Conservation (phyloP, 2,329 filamentous ascomycete genomes). For the Diatrype stigma region DNA sequence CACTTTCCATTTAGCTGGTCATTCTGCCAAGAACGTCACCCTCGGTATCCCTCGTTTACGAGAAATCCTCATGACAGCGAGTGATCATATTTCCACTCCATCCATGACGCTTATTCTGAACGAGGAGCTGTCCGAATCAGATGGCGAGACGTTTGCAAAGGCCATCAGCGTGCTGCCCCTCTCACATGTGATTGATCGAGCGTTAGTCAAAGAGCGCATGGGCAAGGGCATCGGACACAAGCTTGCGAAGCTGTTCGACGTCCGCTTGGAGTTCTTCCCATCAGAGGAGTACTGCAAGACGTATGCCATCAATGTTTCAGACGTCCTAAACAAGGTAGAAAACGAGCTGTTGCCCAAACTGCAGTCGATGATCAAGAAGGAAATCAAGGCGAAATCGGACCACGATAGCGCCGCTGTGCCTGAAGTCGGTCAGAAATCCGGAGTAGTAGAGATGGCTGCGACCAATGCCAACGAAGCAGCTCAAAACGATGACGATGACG, state of each 20-base stretch:
- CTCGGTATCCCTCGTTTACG: slow-evolving; percentile 94
- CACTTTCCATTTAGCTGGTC: slow-evolving; percentile 98
- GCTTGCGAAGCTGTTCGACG: slow-evolving; percentile 79
- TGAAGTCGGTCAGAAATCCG: slow-evolving; percentile 58
- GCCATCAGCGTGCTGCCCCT: slow-evolving; percentile 83
- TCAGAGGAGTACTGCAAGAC: slow-evolving; percentile 76
- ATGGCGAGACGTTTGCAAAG: slow-evolving; percentile 81
- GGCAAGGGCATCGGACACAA: slow-evolving; percentile 64
- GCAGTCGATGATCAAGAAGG: slow-evolving; percentile 65
- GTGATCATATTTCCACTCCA: slow-evolving; percentile 82
- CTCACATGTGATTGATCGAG: slow-evolving; percentile 77
- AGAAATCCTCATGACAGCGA: slow-evolving; percentile 98
- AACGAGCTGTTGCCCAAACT: slow-evolving; percentile 71
- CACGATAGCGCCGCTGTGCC: slow-evolving; percentile 68
- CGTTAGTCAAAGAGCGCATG: slow-evolving; percentile 74
- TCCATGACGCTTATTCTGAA: slow-evolving; percentile 81
- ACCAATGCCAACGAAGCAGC: slow-evolving; percentile 27
- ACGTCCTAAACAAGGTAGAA: slow-evolving; percentile 79
- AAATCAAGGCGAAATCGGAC: slow-evolving; percentile 76
- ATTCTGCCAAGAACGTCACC: slow-evolving; percentile 97
- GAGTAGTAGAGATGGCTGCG: slow-evolving; percentile 49
- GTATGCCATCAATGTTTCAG: slow-evolving; percentile 75
- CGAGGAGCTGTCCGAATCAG: slow-evolving; percentile 62
- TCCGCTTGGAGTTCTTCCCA: slow-evolving; percentile 80
- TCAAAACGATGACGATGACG: slow-evolving; percentile 56